Evolutionary conservation across 306 rosid species (phyloP).

Genomic region (Cucurbita pepo): DNA sequence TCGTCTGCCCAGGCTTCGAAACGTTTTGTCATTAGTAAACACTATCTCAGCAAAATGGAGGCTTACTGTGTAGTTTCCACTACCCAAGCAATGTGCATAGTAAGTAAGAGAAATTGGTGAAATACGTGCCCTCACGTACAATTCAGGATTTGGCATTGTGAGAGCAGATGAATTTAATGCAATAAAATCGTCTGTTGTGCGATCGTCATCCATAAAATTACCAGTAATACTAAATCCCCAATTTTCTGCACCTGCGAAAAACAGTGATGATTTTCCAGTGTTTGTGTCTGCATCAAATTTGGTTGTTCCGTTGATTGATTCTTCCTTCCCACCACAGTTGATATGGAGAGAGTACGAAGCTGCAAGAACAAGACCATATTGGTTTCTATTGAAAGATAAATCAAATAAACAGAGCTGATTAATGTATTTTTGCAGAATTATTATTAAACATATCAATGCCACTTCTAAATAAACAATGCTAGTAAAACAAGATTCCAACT

Average conservation of each 20-base stretch:
- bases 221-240: constrained; percentile 52
- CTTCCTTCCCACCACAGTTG: constrained; percentile 40
- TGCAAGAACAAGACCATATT: constrained; percentile 3
- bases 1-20: constrained; percentile 35
- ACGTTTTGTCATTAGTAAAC: constrained; percentile 9
- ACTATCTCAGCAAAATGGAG: constrained; percentile 31
- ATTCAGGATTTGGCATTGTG: constrained; percentile 10
- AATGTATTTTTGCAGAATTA: neutral
- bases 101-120: constrained; percentile 46
- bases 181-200: neutral
- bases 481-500: neutral
- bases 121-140: constrained; percentile 46
- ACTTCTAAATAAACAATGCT: neutral
- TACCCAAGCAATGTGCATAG: constrained; percentile 12
- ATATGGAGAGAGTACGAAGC: constrained; percentile 35
- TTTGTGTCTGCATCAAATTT: constrained; percentile 27
- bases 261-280: constrained; percentile 15
- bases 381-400: neutral
- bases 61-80: constrained; percentile 20
- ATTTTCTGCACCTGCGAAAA: neutral
- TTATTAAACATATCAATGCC: neutral
- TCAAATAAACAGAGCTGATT: neutral
- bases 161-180: constrained; percentile 14
- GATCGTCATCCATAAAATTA: constrained; percentile 19
- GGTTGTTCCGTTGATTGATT: neutral